Conservation (phyloP, 2,329 filamentous ascomycete genomes). For the Colletotrichum sansevieriae region DNA sequence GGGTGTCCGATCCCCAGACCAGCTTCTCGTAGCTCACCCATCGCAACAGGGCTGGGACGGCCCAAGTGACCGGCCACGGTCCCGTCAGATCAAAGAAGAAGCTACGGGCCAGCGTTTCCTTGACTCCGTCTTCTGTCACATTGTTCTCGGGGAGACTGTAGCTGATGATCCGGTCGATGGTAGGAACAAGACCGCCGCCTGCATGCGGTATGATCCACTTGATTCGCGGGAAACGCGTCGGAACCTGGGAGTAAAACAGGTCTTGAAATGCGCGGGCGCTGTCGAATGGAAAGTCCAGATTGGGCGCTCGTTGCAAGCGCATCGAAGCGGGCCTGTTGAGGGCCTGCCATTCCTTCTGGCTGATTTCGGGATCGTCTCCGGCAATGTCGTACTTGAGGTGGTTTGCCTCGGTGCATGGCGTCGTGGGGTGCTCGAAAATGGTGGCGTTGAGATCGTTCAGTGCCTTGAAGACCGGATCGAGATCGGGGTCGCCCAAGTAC, state of each 20-base stretch:
- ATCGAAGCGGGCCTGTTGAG: conserved; percentile 9
- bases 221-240: conserved; percentile 43
- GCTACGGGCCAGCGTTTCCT: conserved; percentile 31
- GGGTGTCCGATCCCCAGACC: conserved; percentile 44
- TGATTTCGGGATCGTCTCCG: conserved; percentile 20
- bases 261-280: conserved; percentile 42
- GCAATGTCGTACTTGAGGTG: conserved; percentile 29
- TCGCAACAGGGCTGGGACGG: conserved; percentile 43
- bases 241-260: conserved; percentile 41
- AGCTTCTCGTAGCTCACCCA: conserved; percentile 45
- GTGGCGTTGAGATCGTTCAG: conserved; percentile 60
- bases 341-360: conserved; percentile 15
- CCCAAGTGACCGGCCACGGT: conserved; percentile 44
- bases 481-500: conserved; percentile 62
- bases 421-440: conserved; percentile 69
- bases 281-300: conserved; percentile 46
- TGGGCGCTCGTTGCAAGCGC: background rate
- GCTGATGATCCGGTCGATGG: conserved; percentile 41
- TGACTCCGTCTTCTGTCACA: conserved; percentile 50
- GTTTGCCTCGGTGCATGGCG: conserved; percentile 53
- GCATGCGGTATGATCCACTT: conserved; percentile 48
- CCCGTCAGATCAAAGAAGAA: conserved; percentile 48
- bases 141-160: conserved; percentile 25
- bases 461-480: conserved; percentile 62
- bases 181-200: conserved; percentile 45